Percentiles rank a stretch among this genome's conserved stretches.
Evolutionary conservation across 768 basidiomycete genomes (phyloP).

Genomic region (Lyophyllum semitale): DNA sequence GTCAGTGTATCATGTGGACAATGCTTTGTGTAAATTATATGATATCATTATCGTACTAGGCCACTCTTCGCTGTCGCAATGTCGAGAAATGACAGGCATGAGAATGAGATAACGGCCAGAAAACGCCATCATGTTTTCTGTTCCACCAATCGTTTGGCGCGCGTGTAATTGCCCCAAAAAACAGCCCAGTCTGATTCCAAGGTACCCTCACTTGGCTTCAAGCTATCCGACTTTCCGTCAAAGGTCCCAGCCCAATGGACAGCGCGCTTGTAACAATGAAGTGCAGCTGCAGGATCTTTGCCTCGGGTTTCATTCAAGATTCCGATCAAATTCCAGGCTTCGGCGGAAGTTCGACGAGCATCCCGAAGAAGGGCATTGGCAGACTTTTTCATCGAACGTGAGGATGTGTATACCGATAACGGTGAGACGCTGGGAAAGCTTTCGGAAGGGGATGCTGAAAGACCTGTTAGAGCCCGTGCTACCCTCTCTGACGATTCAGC

Average conservation of each 20-base stretch:
- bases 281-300: slow-evolving; percentile 38
- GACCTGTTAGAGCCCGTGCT: slow-evolving; percentile 51
- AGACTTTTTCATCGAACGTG: slow-evolving; percentile 51
- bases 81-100: not conserved
- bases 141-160: slow-evolving; percentile 35
- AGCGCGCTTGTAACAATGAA: slow-evolving; percentile 70
- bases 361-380: slow-evolving; percentile 66
- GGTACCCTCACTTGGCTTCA: slow-evolving; percentile 50
- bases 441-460: slow-evolving; percentile 34
- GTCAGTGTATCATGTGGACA: not conserved
- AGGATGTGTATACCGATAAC: slow-evolving; percentile 44
- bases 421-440: slow-evolving; percentile 38
- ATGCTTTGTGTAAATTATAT: not conserved
- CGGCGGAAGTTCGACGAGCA: slow-evolving; percentile 68
- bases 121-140: not conserved
- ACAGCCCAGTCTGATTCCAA: slow-evolving; percentile 62
- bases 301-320: slow-evolving; percentile 56
- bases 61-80: too few relatives aligned
- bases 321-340: slow-evolving; percentile 77
- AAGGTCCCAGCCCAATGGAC: slow-evolving; percentile 64
- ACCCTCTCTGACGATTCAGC: slow-evolving; percentile 72
- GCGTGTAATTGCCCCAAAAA: slow-evolving; percentile 61
- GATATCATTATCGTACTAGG: too few relatives aligned
- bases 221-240: slow-evolving; percentile 33
- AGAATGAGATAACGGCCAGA: not conserved